Base-by-base conservation (phyloP, 2,329 filamentous ascomycete species). In the Fusarium graminum region DNA sequence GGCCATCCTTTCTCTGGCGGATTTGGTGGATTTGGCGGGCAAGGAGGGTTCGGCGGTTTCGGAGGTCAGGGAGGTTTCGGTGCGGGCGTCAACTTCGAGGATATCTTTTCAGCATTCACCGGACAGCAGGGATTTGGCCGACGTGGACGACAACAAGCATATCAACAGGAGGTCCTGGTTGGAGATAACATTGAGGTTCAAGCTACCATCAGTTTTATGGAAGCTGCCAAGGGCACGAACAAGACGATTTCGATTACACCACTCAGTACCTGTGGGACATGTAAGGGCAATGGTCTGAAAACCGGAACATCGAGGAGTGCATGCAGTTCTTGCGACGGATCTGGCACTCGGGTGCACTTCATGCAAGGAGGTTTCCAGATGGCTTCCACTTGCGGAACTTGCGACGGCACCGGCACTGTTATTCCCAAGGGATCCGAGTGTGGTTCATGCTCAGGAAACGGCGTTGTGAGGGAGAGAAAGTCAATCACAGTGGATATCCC, bases 131-230 rank as follows among this genome's bases (percentile, higher is more conserved):
- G 79, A 8, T 88, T 90, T 67, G 86, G 88, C 25, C 61, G 65
- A 43, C 84, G 77, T 59, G 76, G 79, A 25, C 73, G 83, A 38
- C 67, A 70, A 8, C 88, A 85, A 53, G 90, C 91, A 12, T 95
- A 95, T 75, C 87, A 83, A 69, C 82, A 93, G 72, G 90, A 97
- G 76, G 88, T 96, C 19, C 76, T 97, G 70, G 90, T 97, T n/a
- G 95, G 95, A 62, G 93, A 98, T 67, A 93, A 97, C 76, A 97
- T 99, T 73, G 94, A 98, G 77, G 91, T 97, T 25, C 93, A 97
- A 79, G 89, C 92, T 47, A 95, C 88, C 76, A 94, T 99, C 71
- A 93, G 91, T 0, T 99, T 99, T 78, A 92, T 95, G 88, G 95
- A 99, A 75, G 93, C 95, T 8, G 95, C 95, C 11, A 97, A 96